Evolutionary conservation across 2,329 filamentous ascomycete species (phyloP), one percentile per base, ranked within the genome.

Genomic region (Onygena corvina): DNA sequence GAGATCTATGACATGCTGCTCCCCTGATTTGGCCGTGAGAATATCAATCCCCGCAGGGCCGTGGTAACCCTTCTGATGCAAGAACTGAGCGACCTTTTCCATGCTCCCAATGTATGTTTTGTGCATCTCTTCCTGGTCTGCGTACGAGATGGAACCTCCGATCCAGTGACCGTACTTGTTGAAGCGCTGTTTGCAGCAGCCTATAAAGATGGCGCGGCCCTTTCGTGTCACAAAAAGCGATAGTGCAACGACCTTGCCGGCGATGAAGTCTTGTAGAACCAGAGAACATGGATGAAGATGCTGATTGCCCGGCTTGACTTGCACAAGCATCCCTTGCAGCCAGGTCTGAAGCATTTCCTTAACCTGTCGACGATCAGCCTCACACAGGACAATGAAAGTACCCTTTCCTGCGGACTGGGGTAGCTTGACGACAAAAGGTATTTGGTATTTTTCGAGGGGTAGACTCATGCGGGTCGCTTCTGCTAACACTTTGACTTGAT

Each of bases 21-120:
- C 23, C 12, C 38, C 38, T 27, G 21, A 21, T 11, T n/a, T 27
- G n/a, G n/a, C 21, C 11, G 21, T 42, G 18, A 42, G 11, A 23
- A 42, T n/a, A 27, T 42, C 38, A 5, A 42, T 21, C 16, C 38
- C 38, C n/a, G 38, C 21, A 2, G 38, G 38, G 0, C 38, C 38
- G n/a, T 42, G 16, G 38, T 42, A 42, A 8, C 38, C 38, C 9
- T 42, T 42, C 21, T 42, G 12, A 27, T 42, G 38, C 12, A 42
- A 25, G 4, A 42, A 42, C 12, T 21, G 21, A n/a, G 21, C 38
- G 8, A n/a, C 21, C 38, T 42, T 25, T 23, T 42, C 38, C 2
- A 42, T 42, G 3, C 12, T 11, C 8, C 12, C 2, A 4, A n/a
- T 7, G n/a, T 42, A 42, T 20, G 11, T 42, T n/a, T 42, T n/a